Base-by-base conservation (phyloP, 169 alveolate species). In the Toxoplasma gondii region DNA sequence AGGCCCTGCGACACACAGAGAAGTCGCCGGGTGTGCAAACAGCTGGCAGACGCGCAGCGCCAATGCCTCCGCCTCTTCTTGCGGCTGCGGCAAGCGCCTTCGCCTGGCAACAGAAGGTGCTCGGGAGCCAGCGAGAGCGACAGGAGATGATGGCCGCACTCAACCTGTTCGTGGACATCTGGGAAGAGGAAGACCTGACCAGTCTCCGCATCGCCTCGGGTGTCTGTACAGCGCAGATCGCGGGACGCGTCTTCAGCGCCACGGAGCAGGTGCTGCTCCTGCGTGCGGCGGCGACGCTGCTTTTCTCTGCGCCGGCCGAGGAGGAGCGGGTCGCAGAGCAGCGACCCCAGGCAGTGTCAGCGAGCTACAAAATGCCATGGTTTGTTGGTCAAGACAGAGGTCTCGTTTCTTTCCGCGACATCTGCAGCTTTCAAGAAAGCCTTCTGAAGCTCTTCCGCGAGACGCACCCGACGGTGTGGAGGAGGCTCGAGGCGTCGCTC, bases 121-220 rank as follows among this genome's bases (percentile, higher is more conserved):
- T 74, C 17, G 12, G 43, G 45, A 74, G 84, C 43, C 49, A 74
- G 84, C 1, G 39, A 4, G 84, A 74, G 44, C 39, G 84, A 4
- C 84, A 74, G 22, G 45, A 74, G 84, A 31, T 74, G 84, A 74
- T 74, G 84, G 45, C 39, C 39, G 45, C 39, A 44, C 22, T 74
- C 44, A 74, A 36, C 27, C 43, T 74, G 44, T 74, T 74, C 44
- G 84, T 74, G 84, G 84, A 74, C 44, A n/a, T 74, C 27, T 74
- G 84, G 84, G 84, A 74, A n/a, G 84, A 74, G n/a, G 84, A 74
- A n/a, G 84, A 74, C 44, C 49, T 74, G n/a, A 44, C 9, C 84
- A 74, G 84, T 74, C 44, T 74, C 27, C 49, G 27, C 24, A 74
- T 74, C 84, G 84, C 84, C 0, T 74, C 84, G 9, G 44, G 45